Evolutionary conservation across 345 rosid species (phyloP), one percentile per base, ranked within the genome.

Genomic region (Arabidopsis arenosa): DNA sequence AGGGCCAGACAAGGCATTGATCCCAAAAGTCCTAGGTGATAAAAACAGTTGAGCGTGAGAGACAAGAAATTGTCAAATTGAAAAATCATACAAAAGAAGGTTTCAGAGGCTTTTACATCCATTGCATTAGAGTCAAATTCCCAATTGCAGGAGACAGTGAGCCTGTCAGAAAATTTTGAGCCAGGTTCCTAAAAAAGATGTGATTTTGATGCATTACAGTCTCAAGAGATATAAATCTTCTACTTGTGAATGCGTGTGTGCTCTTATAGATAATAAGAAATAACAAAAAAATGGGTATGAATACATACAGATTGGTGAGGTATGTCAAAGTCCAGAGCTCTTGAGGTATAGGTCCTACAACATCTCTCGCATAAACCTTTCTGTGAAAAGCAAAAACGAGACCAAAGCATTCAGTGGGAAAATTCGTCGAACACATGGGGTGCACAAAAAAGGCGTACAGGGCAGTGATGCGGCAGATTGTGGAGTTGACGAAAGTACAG

Each of bases 1-100:
- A 68, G 87, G 86, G 52, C 91, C 96, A 6, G 85, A 85, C 40
- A 86, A 59, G 0, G 87, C 75, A 81, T 90, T 86, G 56, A 74
- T 79, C 40, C 84, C 87, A 62, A 90, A 0, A 69, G 1, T 51
- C 88, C 95, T 91, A 18, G 4, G 4, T 15, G 23, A 40, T 48
- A 54, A 0, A 64, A 7, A 13, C 4, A 53, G 35, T 33, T 72
- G 43, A 49, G 37, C 0, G 41, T 33, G 23, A 41, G 61, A 5
- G 67, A 32, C 44, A 30, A 28, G 17, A 58, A 32, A 63, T 35
- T 35, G 7, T 35, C 3, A 23, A 23, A 23, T 1, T 23, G 6
- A 23, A n/a, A n/a, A n/a, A n/a, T n/a, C n/a, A n/a, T n/a, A n/a
- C n/a, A n/a, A n/a, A n/a, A 40, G 43, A 40, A 43, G 12, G 40